Evolutionary conservation across 2,329 filamentous ascomycete species (phyloP), one percentile per base, ranked within the genome.

Genomic region (Pezicula carpinea): DNA sequence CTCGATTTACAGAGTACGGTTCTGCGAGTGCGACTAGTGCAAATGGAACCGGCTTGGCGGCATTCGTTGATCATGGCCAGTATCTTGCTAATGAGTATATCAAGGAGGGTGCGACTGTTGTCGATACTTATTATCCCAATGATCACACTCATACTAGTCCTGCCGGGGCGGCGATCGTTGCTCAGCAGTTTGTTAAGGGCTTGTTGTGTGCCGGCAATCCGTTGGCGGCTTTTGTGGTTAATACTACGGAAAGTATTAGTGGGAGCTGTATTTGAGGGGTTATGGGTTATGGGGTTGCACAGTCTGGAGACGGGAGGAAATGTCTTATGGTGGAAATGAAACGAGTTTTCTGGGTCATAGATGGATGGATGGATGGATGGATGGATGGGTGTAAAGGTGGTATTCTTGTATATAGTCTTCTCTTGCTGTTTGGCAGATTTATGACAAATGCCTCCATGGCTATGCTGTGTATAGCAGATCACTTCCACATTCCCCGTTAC

Each of bases 91-190:
- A 71, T 46, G 70, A 72, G 39, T 82, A 70, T 51, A 56, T 75
- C 59, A 58, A 63, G 21, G 52, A 79, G 51, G 75, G 79, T 3
- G 67, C 65, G 44, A 57, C 61, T 3, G 65, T 62, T 15, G 74
- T 77, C 5, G 71, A 81, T 60, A 58, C 64, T 1, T 70, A 72
- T 48, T 84, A 72, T 54, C 76, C 79, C 0, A 66, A 66, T 23
- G 79, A 83, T 56, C 79, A 83, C 58, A 83, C 78, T 3, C 81
- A 83, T 61, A 82, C 80, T 3, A 77, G 70, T 56, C 68, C 76
- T 0, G 64, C 60, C 3, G 80, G 79, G 0, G 79, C 80, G 1
- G 66, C 75, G 52, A 60, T 74, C 6, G 75, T 80, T 14, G 72
- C 76, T 0, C 66, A 73, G 55, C 74, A 78, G 5, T 84, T 84